Evolutionary conservation across 352 stramenopile genomes (phyloP).

Genomic region (Globisporangium echinulatum): DNA sequence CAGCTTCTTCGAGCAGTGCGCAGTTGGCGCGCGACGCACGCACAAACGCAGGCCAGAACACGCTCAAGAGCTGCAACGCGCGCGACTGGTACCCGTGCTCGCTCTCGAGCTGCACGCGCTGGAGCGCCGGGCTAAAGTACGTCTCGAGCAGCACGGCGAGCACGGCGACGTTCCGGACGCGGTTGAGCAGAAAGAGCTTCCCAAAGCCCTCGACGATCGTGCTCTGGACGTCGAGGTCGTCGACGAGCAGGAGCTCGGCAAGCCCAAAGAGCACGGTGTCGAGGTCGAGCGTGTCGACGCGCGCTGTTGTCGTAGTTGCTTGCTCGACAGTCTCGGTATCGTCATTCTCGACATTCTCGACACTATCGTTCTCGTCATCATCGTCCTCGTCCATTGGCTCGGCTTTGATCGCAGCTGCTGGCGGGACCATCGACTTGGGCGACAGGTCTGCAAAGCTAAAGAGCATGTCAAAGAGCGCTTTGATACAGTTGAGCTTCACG

Average conservation of each 20-base stretch:
- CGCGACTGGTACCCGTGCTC: conserved; percentile 59
- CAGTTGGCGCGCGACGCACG: conserved; percentile 47
- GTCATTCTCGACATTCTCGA: not conserved
- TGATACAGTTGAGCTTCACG: conserved; percentile 72
- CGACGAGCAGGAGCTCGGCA: conserved; percentile 37
- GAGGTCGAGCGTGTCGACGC: conserved; percentile 35
- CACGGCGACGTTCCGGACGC: conserved; percentile 54
- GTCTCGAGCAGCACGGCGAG: conserved; percentile 62
- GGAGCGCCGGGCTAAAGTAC: conserved; percentile 59
- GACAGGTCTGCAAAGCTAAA: conserved; percentile 57
- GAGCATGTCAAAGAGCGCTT: conserved; percentile 61
- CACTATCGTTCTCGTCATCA: conserved; percentile 4
- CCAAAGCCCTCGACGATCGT: conserved; percentile 75
- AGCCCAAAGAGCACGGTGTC: conserved; percentile 57
- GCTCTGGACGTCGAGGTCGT: conserved; percentile 67
- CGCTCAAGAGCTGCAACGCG: conserved; percentile 59
- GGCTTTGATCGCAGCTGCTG: conserved; percentile 13
- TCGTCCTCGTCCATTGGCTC: conserved; percentile 20
- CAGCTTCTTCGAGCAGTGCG: conserved; percentile 55
- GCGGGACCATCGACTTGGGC: conserved; percentile 36
- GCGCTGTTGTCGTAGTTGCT: not conserved
- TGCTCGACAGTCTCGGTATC: not conserved
- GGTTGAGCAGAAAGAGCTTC: conserved; percentile 68
- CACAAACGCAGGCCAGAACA: conserved; percentile 72
- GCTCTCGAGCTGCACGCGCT: conserved; percentile 40